Percentiles rank a stretch among this genome's conserved stretches.
phyloP scores from a whole-genome alignment of 768 basidiomycete species.

The Ramaria sp. region DNA sequence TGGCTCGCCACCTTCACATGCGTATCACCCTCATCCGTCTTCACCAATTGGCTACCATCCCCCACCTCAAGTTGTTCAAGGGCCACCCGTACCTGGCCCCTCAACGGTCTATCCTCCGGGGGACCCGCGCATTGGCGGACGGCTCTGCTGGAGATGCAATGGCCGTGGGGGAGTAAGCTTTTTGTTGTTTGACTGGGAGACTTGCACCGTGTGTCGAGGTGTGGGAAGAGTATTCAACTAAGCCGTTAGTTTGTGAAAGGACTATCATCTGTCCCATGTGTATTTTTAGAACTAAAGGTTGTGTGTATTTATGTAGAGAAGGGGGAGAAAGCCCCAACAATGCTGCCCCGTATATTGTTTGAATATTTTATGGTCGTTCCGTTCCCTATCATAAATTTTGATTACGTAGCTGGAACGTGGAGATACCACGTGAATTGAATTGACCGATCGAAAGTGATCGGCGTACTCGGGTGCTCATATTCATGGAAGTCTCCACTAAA shows the following conservation, averaged over 20 bases:
- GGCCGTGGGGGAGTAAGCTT: conserved; percentile 44
- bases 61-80: background rate
- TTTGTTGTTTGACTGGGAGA: conserved; percentile 41
- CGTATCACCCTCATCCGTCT: background rate
- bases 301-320: too few species aligned
- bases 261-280: too few species aligned
- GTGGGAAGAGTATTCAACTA: conserved; percentile 37
- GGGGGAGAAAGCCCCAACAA: too few species aligned
- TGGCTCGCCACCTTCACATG: conserved; percentile 10
- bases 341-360: too few species aligned
- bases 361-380: too few species aligned
- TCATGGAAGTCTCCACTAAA: too few species aligned
- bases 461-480: too few species aligned
- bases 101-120: conserved; percentile 46
- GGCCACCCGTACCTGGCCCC: conserved; percentile 14
- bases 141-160: conserved; percentile 51
- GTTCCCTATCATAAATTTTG: too few species aligned
- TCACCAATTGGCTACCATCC: background rate
- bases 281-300: too few species aligned
- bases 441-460: too few species aligned
- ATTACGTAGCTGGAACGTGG: too few species aligned
- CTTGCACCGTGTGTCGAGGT: conserved; percentile 52
- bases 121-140: conserved; percentile 61
- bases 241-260: background rate
- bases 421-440: too few species aligned